Percentiles rank a stretch among this genome's conserved stretches.
These are phyloP conservation scores for Arthrobotrys sphaeroides DNA, from an alignment of 2,329 filamentous ascomycete species.

Conservation along the genomic window DNA sequence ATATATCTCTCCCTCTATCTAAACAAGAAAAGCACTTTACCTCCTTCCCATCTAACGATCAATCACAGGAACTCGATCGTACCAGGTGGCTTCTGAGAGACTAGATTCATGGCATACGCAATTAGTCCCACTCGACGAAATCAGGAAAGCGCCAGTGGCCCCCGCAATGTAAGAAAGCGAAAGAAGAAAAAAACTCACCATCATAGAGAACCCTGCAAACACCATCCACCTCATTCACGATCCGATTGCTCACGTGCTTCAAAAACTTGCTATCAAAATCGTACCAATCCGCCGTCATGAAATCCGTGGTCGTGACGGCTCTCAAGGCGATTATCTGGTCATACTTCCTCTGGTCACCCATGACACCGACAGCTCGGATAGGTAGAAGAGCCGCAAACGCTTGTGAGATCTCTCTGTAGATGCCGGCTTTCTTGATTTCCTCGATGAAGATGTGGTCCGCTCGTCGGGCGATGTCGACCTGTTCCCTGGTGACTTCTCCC, in stretches of 20 bases:
- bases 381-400: conserved; percentile 75
- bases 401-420: conserved; percentile 77
- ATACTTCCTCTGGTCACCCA: conserved; percentile 75
- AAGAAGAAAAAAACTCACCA: conserved; percentile 64
- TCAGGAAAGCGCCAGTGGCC: conserved; percentile 5
- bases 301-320: conserved; percentile 71
- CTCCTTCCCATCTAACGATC: conserved; percentile 3
- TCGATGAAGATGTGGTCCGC: conserved; percentile 82
- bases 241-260: conserved; percentile 71
- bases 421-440: conserved; percentile 75
- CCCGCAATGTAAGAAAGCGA: not conserved
- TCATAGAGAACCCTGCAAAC: conserved; percentile 78
- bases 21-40: not conserved
- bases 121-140: conserved; percentile 28
- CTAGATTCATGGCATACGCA: conserved; percentile 57
- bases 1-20: conserved; percentile 15
- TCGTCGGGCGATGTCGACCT: conserved; percentile 79
- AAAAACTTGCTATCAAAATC: conserved; percentile 73
- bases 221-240: conserved; percentile 79
- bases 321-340: conserved; percentile 71
- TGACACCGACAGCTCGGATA: conserved; percentile 73
- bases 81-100: conserved; percentile 74
- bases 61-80: conserved; percentile 78
- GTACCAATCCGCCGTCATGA: conserved; percentile 79
- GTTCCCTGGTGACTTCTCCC: conserved; percentile 82